Percentiles rank a stretch among this genome's conserved stretches.
Conservation (phyloP, 202 grass and related monocot species). For the Schoenoplectus triqueter region DNA sequence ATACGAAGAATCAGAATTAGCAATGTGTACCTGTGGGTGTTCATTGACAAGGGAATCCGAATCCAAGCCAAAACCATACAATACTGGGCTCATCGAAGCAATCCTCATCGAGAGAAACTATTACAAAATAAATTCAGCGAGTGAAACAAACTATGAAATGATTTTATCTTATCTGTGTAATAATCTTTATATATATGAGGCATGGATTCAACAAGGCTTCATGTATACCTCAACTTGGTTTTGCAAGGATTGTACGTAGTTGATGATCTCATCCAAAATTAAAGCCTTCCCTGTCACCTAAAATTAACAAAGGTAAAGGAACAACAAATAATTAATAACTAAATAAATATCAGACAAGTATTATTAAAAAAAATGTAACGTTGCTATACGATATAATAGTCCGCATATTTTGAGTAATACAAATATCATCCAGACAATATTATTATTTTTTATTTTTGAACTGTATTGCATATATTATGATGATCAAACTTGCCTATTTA, state of each 20-base stretch:
- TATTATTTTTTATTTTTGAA: not conserved
- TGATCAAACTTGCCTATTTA: no score
- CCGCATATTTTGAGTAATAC: not conserved
- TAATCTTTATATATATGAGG: not conserved
- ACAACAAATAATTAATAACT: not conserved
- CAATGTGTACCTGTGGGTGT: conserved; percentile 9
- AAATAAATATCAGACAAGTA: conserved; percentile 17
- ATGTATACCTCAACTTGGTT: conserved; percentile 79
- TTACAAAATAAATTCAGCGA: conserved; percentile 29
- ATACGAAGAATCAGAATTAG: not conserved
- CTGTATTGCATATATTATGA: no score
- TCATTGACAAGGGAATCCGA: conserved; percentile 42
- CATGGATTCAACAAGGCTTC: not conserved
- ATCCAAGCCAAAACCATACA: conserved; percentile 69
- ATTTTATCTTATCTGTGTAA: not conserved
- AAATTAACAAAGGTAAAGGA: not conserved
- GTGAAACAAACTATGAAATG: not conserved
- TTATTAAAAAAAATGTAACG: not conserved
- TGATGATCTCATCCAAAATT: conserved; percentile 87
- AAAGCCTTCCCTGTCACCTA: conserved; percentile 82
- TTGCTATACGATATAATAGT: conserved; percentile 1
- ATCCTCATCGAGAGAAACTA: conserved; percentile 98
- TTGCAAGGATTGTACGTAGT: conserved; percentile 84
- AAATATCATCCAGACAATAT: not conserved
- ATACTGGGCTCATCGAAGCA: conserved; percentile 75